These are phyloP conservation scores for Hemerocallis citrina DNA, from an alignment of 106 monocot species.

Conservation along the genomic window DNA sequence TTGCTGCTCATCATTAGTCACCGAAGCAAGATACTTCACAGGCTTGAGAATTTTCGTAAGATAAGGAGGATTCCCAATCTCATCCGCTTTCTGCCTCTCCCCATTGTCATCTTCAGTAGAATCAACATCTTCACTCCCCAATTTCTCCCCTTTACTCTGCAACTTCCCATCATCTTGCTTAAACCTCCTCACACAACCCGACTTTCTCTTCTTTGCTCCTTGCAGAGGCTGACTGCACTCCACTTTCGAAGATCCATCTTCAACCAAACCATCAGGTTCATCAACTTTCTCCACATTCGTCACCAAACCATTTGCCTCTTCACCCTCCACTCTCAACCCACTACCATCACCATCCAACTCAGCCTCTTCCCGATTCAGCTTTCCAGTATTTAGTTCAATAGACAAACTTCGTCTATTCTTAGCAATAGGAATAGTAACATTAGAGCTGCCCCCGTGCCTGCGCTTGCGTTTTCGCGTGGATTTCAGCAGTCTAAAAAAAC, in stretches of 20 bases:
- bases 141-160: no score
- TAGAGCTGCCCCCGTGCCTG: background rate
- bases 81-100: background rate
- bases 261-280: slow-evolving; percentile 17
- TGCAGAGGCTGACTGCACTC: slow-evolving; percentile 5
- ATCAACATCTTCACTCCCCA: slow-evolving; percentile 24
- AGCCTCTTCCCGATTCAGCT: background rate
- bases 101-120: slow-evolving; percentile 21
- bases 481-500: background rate
- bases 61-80: slow-evolving; percentile 1
- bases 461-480: background rate
- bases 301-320: no score
- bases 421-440: background rate
- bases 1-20: slow-evolving; percentile 12
- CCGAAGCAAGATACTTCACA: slow-evolving; percentile 8
- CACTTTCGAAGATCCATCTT: slow-evolving; percentile 24
- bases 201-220: slow-evolving; percentile 81
- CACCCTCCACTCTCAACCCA: no score
- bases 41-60: slow-evolving; percentile 16
- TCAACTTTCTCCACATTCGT: no score
- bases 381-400: background rate
- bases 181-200: slow-evolving; percentile 67
- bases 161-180: slow-evolving; percentile 17
- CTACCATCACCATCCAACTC: background rate
- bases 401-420: background rate